Evolutionary conservation across 306 rosid genomes (phyloP).

Genomic region (Bauhinia variegata): DNA sequence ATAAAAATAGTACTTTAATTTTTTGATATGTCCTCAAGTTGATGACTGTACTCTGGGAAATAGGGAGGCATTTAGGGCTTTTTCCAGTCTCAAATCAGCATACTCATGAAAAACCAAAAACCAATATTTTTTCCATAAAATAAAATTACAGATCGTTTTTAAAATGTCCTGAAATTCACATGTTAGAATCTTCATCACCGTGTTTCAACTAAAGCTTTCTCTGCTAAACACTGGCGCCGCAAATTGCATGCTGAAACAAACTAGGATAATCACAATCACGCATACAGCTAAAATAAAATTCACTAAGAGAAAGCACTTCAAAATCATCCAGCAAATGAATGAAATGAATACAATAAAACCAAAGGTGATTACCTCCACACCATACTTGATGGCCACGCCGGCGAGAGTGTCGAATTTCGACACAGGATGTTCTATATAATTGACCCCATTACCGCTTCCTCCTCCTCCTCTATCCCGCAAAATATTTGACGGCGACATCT

Average conservation of each 20-base stretch:
- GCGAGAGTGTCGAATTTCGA: conserved; percentile 87
- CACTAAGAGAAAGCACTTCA: too few relatives aligned
- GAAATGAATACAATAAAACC: not conserved
- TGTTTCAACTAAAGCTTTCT: conserved; percentile 25
- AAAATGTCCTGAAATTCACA: conserved; percentile 2
- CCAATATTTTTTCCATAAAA: not conserved
- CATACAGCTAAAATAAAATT: not conserved
- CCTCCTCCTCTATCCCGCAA: conserved; percentile 49
- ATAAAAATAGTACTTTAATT: too few relatives aligned
- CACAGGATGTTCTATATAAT: conserved; percentile 69
- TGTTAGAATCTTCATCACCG: conserved; percentile 9
- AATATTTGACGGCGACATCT: conserved; percentile 74
- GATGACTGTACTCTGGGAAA: conserved; percentile 6
- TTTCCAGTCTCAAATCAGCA: conserved; percentile 25
- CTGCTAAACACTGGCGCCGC: not conserved
- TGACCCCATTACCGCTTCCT: conserved; percentile 47
- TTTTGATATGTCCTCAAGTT: not conserved
- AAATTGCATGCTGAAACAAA: not conserved
- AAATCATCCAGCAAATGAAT: too few relatives aligned
- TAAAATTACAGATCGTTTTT: not conserved
- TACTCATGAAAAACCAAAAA: conserved; percentile 5
- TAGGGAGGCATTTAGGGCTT: not conserved
- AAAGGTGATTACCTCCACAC: conserved; percentile 92
- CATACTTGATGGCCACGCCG: conserved; percentile 89
- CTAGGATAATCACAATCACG: not conserved